These are phyloP conservation scores for Chalciporus pseudorubinellus DNA, from an alignment of 768 basidiomycete genomes.

Conservation along the genomic window DNA sequence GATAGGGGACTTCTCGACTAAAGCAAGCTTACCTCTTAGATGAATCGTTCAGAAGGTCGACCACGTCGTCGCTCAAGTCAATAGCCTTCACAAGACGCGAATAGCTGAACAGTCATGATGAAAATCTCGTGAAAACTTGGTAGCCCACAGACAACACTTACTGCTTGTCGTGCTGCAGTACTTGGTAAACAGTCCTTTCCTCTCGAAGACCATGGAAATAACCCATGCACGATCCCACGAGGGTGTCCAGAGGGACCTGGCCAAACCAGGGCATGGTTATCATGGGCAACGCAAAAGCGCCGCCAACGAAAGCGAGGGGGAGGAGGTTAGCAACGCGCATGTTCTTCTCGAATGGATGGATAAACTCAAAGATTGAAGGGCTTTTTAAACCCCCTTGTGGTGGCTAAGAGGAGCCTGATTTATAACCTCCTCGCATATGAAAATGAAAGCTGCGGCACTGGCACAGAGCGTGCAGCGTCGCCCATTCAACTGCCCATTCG, in stretches of 20 bases:
- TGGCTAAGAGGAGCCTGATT: background rate
- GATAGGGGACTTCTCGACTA: background rate
- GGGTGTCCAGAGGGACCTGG: conserved; percentile 15
- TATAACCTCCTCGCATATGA: background rate
- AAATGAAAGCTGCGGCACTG: background rate
- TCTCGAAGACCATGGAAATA: background rate
- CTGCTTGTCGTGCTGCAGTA: conserved; percentile 23
- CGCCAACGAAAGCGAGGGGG: conserved; percentile 13
- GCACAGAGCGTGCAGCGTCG: background rate
- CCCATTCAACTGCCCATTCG: background rate
- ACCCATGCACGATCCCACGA: conserved; percentile 4
- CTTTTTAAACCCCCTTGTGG: background rate
- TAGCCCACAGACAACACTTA: conserved; percentile 1
- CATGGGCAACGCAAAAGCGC: conserved; percentile 17
- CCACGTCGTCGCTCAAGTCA: conserved; percentile 39
- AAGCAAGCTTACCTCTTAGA: conserved; percentile 30
- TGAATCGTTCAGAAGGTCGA: conserved; percentile 39
- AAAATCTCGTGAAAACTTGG: background rate
- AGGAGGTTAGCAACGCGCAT: conserved; percentile 17
- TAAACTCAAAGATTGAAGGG: background rate
- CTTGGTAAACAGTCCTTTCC: conserved; percentile 30
- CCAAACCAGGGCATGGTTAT: conserved; percentile 24
- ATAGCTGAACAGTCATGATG: conserved; percentile 28
- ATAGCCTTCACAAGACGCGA: conserved; percentile 41
- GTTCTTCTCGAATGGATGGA: background rate